phyloP scores from a whole-genome alignment of 2,329 filamentous ascomycete species.

The Elsinoe necatrix region DNA sequence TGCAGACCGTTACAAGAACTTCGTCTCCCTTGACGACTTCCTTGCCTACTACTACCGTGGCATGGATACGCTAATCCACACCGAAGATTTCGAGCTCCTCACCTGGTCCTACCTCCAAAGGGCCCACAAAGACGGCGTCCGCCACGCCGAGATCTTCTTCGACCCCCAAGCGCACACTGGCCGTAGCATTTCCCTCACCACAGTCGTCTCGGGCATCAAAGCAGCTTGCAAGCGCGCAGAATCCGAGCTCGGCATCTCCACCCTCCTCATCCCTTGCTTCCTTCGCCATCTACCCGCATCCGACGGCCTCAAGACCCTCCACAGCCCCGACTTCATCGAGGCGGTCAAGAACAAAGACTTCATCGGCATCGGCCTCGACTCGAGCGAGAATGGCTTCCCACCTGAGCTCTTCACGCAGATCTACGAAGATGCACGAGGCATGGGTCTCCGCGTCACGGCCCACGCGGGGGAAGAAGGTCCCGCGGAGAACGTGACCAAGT shows the following conservation, averaged over 20 bases:
- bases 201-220: constrained; percentile 15
- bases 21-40: constrained; percentile 68
- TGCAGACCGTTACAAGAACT: constrained; percentile 54
- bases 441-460: constrained; percentile 55
- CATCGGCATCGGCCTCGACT: constrained; percentile 61
- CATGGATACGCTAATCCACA: constrained; percentile 58
- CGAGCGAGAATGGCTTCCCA: constrained; percentile 42
- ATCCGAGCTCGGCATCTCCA: constrained; percentile 11
- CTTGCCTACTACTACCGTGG: constrained; percentile 70
- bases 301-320: neutral
- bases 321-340: constrained; percentile 24
- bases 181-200: constrained; percentile 14
- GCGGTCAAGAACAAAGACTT: constrained; percentile 42
- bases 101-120: constrained; percentile 63
- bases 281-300: constrained; percentile 52
- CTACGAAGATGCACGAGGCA: constrained; percentile 47
- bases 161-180: constrained; percentile 18
- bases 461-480: constrained; percentile 72
- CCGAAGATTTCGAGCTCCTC: constrained; percentile 62
- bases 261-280: constrained; percentile 17
- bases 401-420: constrained; percentile 52
- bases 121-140: constrained; percentile 56
- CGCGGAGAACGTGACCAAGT: constrained; percentile 54
- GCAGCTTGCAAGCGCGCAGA: constrained; percentile 16
- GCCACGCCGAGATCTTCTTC: constrained; percentile 39